Conservation (phyloP, 2,329 filamentous ascomycete genomes). For the Penicillium sp. region DNA sequence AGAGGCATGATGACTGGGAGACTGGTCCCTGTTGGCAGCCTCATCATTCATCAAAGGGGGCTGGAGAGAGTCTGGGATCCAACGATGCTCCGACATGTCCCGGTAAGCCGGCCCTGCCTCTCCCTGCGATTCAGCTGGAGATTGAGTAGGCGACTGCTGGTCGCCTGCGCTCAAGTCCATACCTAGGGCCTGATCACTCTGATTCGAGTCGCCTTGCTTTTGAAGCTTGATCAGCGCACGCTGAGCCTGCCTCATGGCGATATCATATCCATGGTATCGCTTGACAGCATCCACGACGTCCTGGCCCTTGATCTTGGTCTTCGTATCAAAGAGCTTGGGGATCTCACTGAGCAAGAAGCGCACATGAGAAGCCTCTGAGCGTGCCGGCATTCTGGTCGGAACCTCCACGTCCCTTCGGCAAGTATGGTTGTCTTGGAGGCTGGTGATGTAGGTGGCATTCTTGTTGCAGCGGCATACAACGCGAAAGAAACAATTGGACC, state of each 20-base stretch:
- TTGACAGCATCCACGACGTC: slow-evolving; percentile 43
- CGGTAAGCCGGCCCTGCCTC: slow-evolving; percentile 27
- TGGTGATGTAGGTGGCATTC: slow-evolving; percentile 42
- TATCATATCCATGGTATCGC: slow-evolving; percentile 42
- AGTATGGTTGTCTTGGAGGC: slow-evolving; percentile 39
- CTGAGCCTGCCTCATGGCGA: slow-evolving; percentile 41
- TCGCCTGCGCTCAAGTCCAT: slow-evolving; percentile 27
- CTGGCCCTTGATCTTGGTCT: slow-evolving; percentile 35
- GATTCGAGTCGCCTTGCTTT: slow-evolving; percentile 26
- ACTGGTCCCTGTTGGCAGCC: slow-evolving; percentile 24
- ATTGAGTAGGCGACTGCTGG: slow-evolving; percentile 26
- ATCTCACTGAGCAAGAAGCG: slow-evolving; percentile 40
- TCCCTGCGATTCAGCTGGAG: slow-evolving; percentile 25
- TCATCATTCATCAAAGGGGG: slow-evolving; percentile 27
- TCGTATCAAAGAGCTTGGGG: slow-evolving; percentile 42
- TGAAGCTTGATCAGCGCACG: slow-evolving; percentile 38
- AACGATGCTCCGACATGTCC: slow-evolving; percentile 32
- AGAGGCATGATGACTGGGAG: slow-evolving; percentile 20
- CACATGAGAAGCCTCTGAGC: slow-evolving; percentile 42
- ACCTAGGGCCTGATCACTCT: slow-evolving; percentile 23
- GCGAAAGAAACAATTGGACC: slow-evolving; percentile 39
- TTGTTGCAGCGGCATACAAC: slow-evolving; percentile 43
- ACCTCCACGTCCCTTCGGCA: slow-evolving; percentile 33
- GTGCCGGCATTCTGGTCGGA: slow-evolving; percentile 34
- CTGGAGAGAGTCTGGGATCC: slow-evolving; percentile 33